Evolutionary conservation across 2,329 filamentous ascomycete genomes (phyloP).

Genomic region (Botrytis deweyae): DNA sequence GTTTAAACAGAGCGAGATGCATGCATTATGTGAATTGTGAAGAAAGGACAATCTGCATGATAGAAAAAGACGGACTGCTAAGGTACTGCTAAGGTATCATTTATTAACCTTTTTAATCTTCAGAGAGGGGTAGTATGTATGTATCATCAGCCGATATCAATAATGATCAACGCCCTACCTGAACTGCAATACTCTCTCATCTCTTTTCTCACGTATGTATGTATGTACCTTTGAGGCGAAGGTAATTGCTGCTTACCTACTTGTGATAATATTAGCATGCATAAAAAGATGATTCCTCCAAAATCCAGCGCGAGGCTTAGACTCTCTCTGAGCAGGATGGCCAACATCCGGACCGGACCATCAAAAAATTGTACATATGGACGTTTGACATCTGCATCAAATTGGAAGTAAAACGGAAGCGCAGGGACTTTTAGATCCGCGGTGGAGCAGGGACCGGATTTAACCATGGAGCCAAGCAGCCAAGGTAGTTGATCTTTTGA

Average conservation of each 20-base stretch:
- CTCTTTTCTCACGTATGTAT: neutral
- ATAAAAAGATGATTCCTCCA: neutral
- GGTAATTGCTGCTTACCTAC: neutral
- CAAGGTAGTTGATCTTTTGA: neutral
- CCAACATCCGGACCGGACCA: conserved; percentile 1
- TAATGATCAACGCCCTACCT: neutral
- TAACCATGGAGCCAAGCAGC: neutral
- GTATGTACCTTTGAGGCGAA: neutral
- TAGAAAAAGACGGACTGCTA: neutral
- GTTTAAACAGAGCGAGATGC: neutral
- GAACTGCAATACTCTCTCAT: neutral
- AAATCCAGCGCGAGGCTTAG: conserved; percentile 1
- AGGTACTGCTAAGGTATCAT: neutral
- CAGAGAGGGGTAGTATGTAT: conserved; percentile 8
- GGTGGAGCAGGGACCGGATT: neutral
- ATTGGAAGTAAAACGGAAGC: neutral
- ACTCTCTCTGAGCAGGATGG: neutral
- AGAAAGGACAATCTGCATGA: neutral
- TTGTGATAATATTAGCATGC: neutral
- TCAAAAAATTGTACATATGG: neutral
- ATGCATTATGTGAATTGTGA: neutral
- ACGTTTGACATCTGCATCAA: conserved; percentile 17
- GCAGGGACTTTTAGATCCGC: conserved; percentile 1
- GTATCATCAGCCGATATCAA: neutral
- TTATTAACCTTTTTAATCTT: neutral